Base-by-base conservation (phyloP, 2,329 filamentous ascomycete species). In the Cladorrhinum sp. region DNA sequence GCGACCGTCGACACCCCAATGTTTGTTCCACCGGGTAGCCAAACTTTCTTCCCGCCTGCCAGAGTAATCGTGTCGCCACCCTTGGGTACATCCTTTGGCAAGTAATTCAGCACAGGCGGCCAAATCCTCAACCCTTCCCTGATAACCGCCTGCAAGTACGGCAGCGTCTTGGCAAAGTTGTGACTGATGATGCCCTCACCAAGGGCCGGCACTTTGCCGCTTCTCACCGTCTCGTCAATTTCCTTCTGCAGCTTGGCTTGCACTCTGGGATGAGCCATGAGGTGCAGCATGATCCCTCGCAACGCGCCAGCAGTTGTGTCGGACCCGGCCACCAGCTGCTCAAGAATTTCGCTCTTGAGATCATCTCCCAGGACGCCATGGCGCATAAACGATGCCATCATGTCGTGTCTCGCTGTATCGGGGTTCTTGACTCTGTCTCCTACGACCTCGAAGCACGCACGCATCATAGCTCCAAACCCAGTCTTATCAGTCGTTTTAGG, bases 61-160 rank as follows among this genome's bases (percentile, higher is more conserved):
- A 68, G 63, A 5, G 41, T 45, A 9, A 75, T 62, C 3, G 64
- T 67, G 49, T 72, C 71, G 4, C 74, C 74, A 8, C 65, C 69
- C 2, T 62, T 50, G 0, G 72, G 72, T 1, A 71, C 68, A 16
- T 65, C 52, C 36, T 71, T 71, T 8, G 66, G 65, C 50, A 72
- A 22, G 6, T 64, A 36, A 12, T 61, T 62, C 18, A 60, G 41
- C 1, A 74, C 68, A 0, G 73, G 74, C 16, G 75, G 74, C 24
- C 68, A 71, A 38, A 77, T 70, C 0, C 77, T 65, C 48, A 77
- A 66, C 2, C 71, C 73, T 65, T 78, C 76, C 49, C 72, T 70
- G 55, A 78, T 71, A 10, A 75, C 72, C 1, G 75, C 76, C 61
- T 73, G 71, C 16, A 79, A 66, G 55, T 75, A 78, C 1, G 72